Evolutionary conservation across 2,329 filamentous ascomycete genomes (phyloP).

Genomic region (Exophiala xenobiotica): DNA sequence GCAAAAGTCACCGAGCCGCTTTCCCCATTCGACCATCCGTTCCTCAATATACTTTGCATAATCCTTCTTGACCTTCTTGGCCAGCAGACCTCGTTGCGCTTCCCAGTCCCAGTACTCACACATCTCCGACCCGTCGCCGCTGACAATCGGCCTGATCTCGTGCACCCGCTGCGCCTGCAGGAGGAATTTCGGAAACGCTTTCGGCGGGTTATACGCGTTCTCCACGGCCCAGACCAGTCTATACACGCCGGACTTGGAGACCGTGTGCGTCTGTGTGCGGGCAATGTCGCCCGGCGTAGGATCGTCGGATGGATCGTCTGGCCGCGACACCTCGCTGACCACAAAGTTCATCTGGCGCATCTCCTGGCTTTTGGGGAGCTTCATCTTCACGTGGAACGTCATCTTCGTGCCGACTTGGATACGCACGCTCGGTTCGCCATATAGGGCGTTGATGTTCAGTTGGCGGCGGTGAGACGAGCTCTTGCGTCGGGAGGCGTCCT

Average conservation of each 20-base stretch:
- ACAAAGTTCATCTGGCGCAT: slow-evolving; percentile 22
- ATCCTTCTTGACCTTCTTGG: slow-evolving; percentile 45
- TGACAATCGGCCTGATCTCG: slow-evolving; percentile 44
- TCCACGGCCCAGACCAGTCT: slow-evolving; percentile 38
- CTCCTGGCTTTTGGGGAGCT: slow-evolving; percentile 32
- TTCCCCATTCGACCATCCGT: slow-evolving; percentile 43
- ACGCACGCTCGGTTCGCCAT: slow-evolving; percentile 30
- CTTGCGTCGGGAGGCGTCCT: slow-evolving; percentile 7
- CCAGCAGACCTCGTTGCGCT: slow-evolving; percentile 43
- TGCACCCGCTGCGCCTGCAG: slow-evolving; percentile 48
- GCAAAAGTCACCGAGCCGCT: slow-evolving; percentile 42
- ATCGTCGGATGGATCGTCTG: slow-evolving; percentile 27
- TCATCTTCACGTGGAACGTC: slow-evolving; percentile 46
- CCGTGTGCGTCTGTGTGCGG: slow-evolving; percentile 30
- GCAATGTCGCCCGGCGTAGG: slow-evolving; percentile 20
- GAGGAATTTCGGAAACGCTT: slow-evolving; percentile 37
- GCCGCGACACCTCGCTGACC: slow-evolving; percentile 28
- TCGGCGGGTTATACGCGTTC: slow-evolving; percentile 33
- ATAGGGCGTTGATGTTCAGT: slow-evolving; percentile 27
- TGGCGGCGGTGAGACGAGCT: slow-evolving; percentile 12
- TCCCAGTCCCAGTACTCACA: slow-evolving; percentile 41
- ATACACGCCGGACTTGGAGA: slow-evolving; percentile 24
- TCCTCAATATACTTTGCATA: slow-evolving; percentile 39
- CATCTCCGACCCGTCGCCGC: slow-evolving; percentile 39
- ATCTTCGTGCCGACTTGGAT: slow-evolving; percentile 44